Conservation (phyloP, 2,329 filamentous ascomycete species). For the Aciculosporium take region DNA sequence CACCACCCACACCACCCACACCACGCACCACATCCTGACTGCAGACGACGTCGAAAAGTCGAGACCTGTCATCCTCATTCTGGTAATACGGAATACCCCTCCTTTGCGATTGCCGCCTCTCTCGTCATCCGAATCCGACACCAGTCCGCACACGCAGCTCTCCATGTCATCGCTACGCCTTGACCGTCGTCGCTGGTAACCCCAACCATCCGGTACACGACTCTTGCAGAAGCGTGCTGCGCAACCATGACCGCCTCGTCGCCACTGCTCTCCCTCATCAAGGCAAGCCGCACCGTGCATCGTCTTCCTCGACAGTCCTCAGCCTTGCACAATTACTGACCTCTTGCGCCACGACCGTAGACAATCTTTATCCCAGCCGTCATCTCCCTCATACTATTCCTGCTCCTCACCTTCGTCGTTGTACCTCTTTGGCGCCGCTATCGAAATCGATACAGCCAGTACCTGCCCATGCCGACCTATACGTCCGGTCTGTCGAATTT, state of each 20-base stretch:
- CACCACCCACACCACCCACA: too few species aligned
- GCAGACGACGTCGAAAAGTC: too few species aligned
- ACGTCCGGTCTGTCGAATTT: slow-evolving; percentile 40
- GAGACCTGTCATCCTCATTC: too few species aligned
- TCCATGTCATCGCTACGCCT: neutral
- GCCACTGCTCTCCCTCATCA: slow-evolving; percentile 18
- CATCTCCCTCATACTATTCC: slow-evolving; percentile 55
- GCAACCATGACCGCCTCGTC: slow-evolving; percentile 2
- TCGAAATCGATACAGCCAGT: slow-evolving; percentile 56
- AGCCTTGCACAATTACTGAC: neutral
- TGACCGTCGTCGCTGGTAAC: neutral
- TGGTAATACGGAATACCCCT: too few species aligned
- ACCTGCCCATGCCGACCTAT: slow-evolving; percentile 51
- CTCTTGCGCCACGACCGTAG: slow-evolving; percentile 27
- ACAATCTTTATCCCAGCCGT: slow-evolving; percentile 56
- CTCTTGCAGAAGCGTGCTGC: neutral
- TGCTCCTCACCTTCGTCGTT: slow-evolving; percentile 49
- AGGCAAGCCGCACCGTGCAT: slow-evolving; percentile 14
- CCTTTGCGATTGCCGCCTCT: neutral
- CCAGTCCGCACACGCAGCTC: neutral
- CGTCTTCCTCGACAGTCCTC: neutral
- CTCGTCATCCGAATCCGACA: too few species aligned
- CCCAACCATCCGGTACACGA: neutral
- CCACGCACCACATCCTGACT: too few species aligned
- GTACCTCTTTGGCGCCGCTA: slow-evolving; percentile 57